Conservation (phyloP, 2,329 filamentous ascomycete species). For the Aspergillus sp. region DNA sequence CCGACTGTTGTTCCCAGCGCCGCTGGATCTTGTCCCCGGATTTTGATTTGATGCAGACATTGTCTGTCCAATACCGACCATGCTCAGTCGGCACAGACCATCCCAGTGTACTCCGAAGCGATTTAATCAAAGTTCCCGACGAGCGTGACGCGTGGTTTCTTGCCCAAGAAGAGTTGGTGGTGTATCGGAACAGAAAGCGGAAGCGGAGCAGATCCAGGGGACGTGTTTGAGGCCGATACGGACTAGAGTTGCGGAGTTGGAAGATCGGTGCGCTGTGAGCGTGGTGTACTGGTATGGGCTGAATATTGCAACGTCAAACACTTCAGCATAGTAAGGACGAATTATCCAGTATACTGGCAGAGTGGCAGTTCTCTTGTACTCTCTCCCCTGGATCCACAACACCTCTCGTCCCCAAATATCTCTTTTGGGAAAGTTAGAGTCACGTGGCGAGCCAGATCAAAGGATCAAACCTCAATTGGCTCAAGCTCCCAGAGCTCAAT, state of each 20-base stretch:
- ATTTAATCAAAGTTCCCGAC: slow-evolving; percentile 7
- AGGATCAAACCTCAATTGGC: slow-evolving; percentile 1
- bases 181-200: slow-evolving; percentile 26
- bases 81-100: slow-evolving; percentile 40
- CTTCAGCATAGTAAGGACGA: slow-evolving; percentile 6
- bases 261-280: background rate
- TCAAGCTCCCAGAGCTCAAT: background rate
- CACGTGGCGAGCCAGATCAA: slow-evolving; percentile 11
- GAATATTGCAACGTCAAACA: background rate
- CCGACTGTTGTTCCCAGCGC: slow-evolving; percentile 41
- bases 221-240: slow-evolving; percentile 18
- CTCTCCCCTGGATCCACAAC: slow-evolving; percentile 18
- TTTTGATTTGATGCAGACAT: slow-evolving; percentile 45
- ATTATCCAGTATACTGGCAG: background rate
- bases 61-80: slow-evolving; percentile 43
- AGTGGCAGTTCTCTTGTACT: slow-evolving; percentile 3
- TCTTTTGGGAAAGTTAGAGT: slow-evolving; percentile 9
- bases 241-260: slow-evolving; percentile 4
- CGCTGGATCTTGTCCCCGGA: slow-evolving; percentile 36
- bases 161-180: slow-evolving; percentile 15
- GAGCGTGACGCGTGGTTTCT: slow-evolving; percentile 24
- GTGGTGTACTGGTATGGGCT: background rate
- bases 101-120: slow-evolving; percentile 28
- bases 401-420: slow-evolving; percentile 14
- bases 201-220: slow-evolving; percentile 39